Base-by-base conservation (phyloP, 371 early-diverging fungal genomes). In the Mortierella sp. region DNA sequence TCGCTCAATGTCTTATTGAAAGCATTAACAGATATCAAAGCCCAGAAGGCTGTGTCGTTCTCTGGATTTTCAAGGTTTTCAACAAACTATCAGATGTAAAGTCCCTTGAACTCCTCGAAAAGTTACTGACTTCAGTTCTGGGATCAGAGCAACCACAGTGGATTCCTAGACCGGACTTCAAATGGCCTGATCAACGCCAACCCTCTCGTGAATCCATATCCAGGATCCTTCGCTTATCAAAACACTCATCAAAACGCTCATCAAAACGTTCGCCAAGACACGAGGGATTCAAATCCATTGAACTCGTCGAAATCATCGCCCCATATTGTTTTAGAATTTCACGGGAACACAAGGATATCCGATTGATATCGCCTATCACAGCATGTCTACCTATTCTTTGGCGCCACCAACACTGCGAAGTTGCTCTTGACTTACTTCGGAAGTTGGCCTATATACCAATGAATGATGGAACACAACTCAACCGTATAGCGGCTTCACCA, bases 11-110 rank as follows among this genome's bases (percentile, higher is more conserved):
- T n/a, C 43, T 69, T 15, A 45, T 41, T 3, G n/a, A 19, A 8
- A 63, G 63, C 43, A 63, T 69, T 43, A 69, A 69, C 63, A 69
- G 32, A 41, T 69, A 69, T 57, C 57, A 32, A 16, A 63, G 55
- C 45, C 53, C 70, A 33, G 45, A 13, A 1, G 63, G 63, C 33
- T 47, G 68, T 50, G 68, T 67, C 22, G 24, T 67, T n/a, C n/a
- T n/a, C n/a, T 59, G 59, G 38, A 60, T 33, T 33, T 47, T 67
- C 50, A 45, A 22, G n/a, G n/a, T n/a, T n/a, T n/a, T n/a, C n/a
- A n/a, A n/a, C 11, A 21, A 32, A n/a, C 47, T 16, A 15, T 47
- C 15, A 16, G 16, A 9, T 5, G 15, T 16, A 16, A 16, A 15
- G 10, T 10, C 10, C 16, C 10, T 15, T 16, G 48, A 16, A 9